These are phyloP conservation scores for Stramenopiles sp. DNA, from an alignment of 352 stramenopile genomes.

Conservation along the genomic window DNA sequence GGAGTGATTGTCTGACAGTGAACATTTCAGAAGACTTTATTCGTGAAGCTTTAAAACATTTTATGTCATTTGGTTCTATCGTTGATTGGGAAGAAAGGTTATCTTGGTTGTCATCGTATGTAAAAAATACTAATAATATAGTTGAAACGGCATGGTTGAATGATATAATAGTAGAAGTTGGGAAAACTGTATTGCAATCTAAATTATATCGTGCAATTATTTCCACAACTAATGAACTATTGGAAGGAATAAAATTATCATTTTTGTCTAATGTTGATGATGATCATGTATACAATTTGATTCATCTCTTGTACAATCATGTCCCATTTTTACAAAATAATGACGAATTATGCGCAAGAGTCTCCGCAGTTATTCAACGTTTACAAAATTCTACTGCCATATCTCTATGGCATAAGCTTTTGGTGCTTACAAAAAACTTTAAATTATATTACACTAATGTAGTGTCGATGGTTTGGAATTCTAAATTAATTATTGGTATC, in stretches of 20 bases:
- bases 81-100: background rate
- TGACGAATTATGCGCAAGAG: background rate
- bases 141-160: background rate
- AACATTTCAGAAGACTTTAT: background rate
- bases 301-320: background rate
- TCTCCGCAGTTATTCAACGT: background rate
- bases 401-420: background rate
- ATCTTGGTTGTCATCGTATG: background rate
- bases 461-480: background rate
- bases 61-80: background rate
- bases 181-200: background rate
- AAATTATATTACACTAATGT: background rate
- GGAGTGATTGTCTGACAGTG: background rate
- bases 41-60: background rate
- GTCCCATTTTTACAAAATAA: constrained; percentile 7
- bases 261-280: too few relatives aligned
- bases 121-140: background rate
- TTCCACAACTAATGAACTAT: background rate
- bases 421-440: background rate
- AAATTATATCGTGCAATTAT: background rate
- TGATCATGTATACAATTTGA: background rate
- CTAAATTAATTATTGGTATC: background rate
- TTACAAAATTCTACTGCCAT: background rate
- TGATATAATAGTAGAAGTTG: background rate
- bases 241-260: too few relatives aligned